Evolutionary conservation across 805 yeast species (phyloP), one percentile per base, ranked within the genome.

Genomic region (Metschnikowia bowlesiae): DNA sequence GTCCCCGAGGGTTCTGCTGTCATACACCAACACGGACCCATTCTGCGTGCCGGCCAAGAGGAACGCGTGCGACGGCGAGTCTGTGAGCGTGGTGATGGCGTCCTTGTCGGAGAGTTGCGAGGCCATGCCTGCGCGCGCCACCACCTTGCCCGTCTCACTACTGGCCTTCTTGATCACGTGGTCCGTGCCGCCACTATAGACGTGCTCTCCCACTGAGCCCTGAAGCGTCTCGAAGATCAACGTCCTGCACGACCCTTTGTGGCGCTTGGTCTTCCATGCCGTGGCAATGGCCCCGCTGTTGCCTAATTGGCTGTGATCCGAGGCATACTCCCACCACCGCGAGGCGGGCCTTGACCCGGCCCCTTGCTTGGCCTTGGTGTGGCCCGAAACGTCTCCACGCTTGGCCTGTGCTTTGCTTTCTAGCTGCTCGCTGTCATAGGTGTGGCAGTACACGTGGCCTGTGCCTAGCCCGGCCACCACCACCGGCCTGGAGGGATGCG

Each of bases 201-300:
- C 47, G 49, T 67, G 66, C 31, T 77, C 76, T 2, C 89, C 89
- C 5, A 64, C 55, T 2, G 68, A 63, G 16, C 54, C 50, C 40
- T 64, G 70, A 1, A 78, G 71, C 3, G 82, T 80, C 52, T 83
- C 87, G 64, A 89, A 84, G 7, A 80, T 70, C 2, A 88, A 70
- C 4, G 86, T 80, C 39, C 99, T 71, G 53, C 96, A 89, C 55
- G 96, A 85, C 1, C 89, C 91, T 65, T 89, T 90, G 63, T 92
- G 98, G 63, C 98, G 79, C 60, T 81, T 87, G 0, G 97, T 91
- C 49, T 85, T 80, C 99, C 99, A 92, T 29, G 77, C 60, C 4
- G 68, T 62, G 4, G 74, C 62, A 16, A 71, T 57, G 10, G 65
- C 66, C 5, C 61, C 63, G 26, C 61, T 65, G 7, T 63, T 68